Base-by-base conservation (phyloP, 1,284 basidiomycete species). In the Ustilago esculenta region DNA sequence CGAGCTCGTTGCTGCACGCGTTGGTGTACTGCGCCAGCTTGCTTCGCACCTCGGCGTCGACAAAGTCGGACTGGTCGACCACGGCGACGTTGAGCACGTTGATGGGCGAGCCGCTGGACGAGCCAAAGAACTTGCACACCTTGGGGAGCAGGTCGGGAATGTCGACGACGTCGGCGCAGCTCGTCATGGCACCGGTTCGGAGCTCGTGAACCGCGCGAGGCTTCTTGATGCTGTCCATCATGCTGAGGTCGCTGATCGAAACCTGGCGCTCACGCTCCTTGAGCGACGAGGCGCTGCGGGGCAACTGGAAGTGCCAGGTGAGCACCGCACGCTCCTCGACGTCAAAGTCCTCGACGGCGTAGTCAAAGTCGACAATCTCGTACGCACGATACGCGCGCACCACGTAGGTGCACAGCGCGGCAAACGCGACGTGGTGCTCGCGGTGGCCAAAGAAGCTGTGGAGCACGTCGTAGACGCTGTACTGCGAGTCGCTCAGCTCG, bases 401-500 rank as follows among this genome's bases (percentile, higher is more conserved):
- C 53, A 98, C 88, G 82, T 98, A 98, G 32, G 96, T 94, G 83
- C 98, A 94, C 52, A 98, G 88, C 9, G 96, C 90, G 79, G 95
- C 96, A 41, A 96, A 87, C 23, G 89, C 88, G 63, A 98, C 88
- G 44, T 89, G 87, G 29, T 75, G 65, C 46, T 86, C 82, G 81
- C 94, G 90, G 52, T 74, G 61, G 67, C 88, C 89, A 87, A 98
- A 98, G 87, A 99, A 99, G 12, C 91, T 87, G 15, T 94, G 92
- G 55, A 99, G 87, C 11, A 99, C 96, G 80, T 99, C 95, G 83
- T 91, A 99, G 27, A 98, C 94, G 20, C 92, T 95, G 85, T 94
- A 96, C 58, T 92, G 88, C 24, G 94, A 97, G 84, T 99, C 96
- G 70, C 91, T 92, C 40, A 98, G 87, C 84, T 98, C 96, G 78